Conservation (phyloP, 176 grass and related monocot species). For the Aegilops speltoides region DNA sequence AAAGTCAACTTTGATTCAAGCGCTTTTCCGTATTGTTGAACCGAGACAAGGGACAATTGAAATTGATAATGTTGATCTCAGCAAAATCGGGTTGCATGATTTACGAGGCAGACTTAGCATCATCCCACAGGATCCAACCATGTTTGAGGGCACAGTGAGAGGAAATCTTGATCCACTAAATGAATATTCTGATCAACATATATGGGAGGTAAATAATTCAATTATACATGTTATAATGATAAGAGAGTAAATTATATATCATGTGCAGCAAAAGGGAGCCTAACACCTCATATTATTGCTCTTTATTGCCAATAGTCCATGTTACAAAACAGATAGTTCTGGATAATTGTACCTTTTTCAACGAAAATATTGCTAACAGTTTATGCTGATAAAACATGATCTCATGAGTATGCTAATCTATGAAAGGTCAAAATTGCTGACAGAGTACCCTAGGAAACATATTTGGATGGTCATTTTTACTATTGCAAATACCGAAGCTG, state of each 20-base stretch:
- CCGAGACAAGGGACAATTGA: conserved; percentile 74
- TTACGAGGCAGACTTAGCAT: conserved; percentile 85
- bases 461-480: background rate
- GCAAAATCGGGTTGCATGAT: conserved; percentile 87
- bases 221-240: background rate
- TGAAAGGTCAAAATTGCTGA: background rate
- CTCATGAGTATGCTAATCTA: background rate
- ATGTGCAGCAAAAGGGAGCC: background rate
- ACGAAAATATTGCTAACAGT: background rate
- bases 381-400: background rate
- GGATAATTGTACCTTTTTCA: background rate
- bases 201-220: conserved; percentile 82
- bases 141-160: conserved; percentile 89
- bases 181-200: conserved; percentile 64
- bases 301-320: background rate
- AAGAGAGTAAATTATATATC: background rate
- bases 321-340: background rate
- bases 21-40: conserved; percentile 85
- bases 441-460: background rate
- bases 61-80: conserved; percentile 85
- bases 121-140: conserved; percentile 92
- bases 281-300: background rate
- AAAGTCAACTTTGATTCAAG: conserved; percentile 93
- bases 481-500: background rate
- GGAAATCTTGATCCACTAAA: conserved; percentile 91